These are phyloP conservation scores for Boletus sp. DNA, from an alignment of 768 basidiomycete genomes.

Conservation along the genomic window DNA sequence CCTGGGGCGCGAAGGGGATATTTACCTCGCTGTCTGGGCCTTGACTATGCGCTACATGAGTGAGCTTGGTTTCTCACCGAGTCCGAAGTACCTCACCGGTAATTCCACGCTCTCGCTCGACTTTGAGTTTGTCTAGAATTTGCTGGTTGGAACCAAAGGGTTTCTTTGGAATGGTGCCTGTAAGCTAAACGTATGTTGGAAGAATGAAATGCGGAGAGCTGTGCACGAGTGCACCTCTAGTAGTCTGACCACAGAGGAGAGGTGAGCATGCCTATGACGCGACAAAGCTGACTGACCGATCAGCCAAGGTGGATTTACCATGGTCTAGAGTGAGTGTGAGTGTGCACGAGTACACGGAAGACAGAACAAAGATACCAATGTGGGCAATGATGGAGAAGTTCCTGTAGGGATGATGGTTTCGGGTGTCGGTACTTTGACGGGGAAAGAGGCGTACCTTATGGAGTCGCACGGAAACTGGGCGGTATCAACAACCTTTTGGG, in stretches of 20 bases:
- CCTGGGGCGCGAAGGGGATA: not conserved
- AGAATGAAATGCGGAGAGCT: not conserved
- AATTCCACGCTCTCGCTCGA: slow-evolving; percentile 94
- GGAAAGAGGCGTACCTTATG: slow-evolving; percentile 50
- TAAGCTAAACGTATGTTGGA: slow-evolving; percentile 53
- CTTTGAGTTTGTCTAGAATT: slow-evolving; percentile 91
- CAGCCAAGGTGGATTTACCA: slow-evolving; percentile 93
- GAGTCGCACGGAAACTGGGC: slow-evolving; percentile 63
- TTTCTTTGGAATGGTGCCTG: slow-evolving; percentile 77
- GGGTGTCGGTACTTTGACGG: not conserved
- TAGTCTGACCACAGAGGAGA: slow-evolving; percentile 42
- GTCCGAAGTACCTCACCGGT: slow-evolving; percentile 52
- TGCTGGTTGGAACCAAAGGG: slow-evolving; percentile 71
- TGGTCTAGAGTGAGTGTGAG: slow-evolving; percentile 56
- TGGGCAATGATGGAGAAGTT: slow-evolving; percentile 98
- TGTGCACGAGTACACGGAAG: not conserved
- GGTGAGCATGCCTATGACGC: not conserved
- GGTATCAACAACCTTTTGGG: slow-evolving; percentile 44
- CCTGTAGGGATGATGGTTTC: slow-evolving; percentile 32
- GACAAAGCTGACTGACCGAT: slow-evolving; percentile 49
- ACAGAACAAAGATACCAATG: slow-evolving; percentile 53
- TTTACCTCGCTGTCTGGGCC: slow-evolving; percentile 90
- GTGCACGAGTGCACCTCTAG: slow-evolving; percentile 53
- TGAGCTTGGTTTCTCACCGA: not conserved
- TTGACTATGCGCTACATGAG: slow-evolving; percentile 56